A percentile compares a stretch with the other conserved stretches of the same genome.
Conservation (phyloP, 306 rosid genomes). For the Sicyos edulis region DNA sequence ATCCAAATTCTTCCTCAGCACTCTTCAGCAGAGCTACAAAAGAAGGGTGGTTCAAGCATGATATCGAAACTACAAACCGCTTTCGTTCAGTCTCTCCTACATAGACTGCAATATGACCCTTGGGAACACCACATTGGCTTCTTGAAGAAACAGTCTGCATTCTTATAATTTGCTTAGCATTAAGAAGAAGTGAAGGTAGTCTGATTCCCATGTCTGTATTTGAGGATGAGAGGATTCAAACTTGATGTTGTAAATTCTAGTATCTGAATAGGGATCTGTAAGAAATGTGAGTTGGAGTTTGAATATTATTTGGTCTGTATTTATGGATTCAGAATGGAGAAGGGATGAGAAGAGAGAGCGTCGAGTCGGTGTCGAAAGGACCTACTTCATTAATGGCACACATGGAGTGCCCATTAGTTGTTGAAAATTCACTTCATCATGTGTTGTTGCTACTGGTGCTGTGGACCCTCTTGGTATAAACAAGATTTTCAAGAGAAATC, state of each 20-base stretch:
- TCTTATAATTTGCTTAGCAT: conserved; percentile 16
- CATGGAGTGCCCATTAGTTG: conserved; percentile 15
- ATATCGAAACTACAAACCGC: conserved; percentile 36
- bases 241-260: background rate
- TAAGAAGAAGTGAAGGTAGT: no score
- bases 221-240: background rate
- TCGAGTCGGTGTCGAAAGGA: background rate
- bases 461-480: background rate
- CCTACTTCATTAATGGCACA: conserved; percentile 14
- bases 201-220: conserved; percentile 17
- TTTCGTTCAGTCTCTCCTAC: conserved; percentile 41
- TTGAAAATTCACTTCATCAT: background rate
- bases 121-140: conserved; percentile 30
- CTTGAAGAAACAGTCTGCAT: conserved; percentile 11
- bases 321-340: conserved; percentile 13
- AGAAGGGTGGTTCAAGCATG: conserved; percentile 36
- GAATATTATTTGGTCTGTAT: background rate
- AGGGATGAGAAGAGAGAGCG: background rate
- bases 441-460: background rate
- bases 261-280: background rate
- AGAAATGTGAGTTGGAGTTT: background rate
- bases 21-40: conserved; percentile 33
- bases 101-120: conserved; percentile 45
- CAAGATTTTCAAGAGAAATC: background rate
- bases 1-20: conserved; percentile 49